Conservation (phyloP, 2,329 filamentous ascomycete species). For the Calonectria leucothoes region DNA sequence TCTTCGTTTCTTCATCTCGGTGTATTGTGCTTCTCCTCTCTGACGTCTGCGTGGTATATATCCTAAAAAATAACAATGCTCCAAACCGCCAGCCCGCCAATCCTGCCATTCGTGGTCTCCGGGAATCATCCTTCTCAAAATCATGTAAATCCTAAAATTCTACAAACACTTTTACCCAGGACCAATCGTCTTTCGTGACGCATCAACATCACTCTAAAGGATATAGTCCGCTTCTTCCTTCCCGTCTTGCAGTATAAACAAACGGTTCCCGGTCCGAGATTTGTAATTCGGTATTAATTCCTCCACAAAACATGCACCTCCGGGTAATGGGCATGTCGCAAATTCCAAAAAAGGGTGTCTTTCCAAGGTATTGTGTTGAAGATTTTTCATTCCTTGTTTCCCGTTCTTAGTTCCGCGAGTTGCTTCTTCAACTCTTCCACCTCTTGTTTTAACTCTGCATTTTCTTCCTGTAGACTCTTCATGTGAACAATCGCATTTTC, state of each 20-base stretch:
- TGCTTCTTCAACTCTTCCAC: slow-evolving; percentile 52
- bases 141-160: slow-evolving; percentile 14
- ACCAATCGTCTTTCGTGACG: slow-evolving; percentile 31
- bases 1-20: slow-evolving; percentile 15
- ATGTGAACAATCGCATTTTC: slow-evolving; percentile 97
- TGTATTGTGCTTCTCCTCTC: neutral
- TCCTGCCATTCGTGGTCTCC: neutral
- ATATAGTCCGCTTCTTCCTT: slow-evolving; percentile 32
- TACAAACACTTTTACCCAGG: slow-evolving; percentile 21
- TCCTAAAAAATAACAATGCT: slow-evolving; percentile 12
- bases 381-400: slow-evolving; percentile 23
- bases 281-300: slow-evolving; percentile 23
- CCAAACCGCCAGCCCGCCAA: slow-evolving; percentile 6
- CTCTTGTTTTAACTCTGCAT: slow-evolving; percentile 74
- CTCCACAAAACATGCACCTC: slow-evolving; percentile 15
- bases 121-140: neutral
- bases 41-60: slow-evolving; percentile 32
- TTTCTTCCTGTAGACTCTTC: slow-evolving; percentile 82
- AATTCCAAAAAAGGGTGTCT: slow-evolving; percentile 6
- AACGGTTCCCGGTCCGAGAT: neutral
- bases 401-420: slow-evolving; percentile 43
- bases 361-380: neutral
- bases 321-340: neutral
- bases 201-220: slow-evolving; percentile 25
- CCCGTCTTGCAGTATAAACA: slow-evolving; percentile 13